Percentiles rank a stretch among this genome's conserved stretches.
phyloP scores from a whole-genome alignment of 139 green algal species.

The Chlorella sp. region DNA sequence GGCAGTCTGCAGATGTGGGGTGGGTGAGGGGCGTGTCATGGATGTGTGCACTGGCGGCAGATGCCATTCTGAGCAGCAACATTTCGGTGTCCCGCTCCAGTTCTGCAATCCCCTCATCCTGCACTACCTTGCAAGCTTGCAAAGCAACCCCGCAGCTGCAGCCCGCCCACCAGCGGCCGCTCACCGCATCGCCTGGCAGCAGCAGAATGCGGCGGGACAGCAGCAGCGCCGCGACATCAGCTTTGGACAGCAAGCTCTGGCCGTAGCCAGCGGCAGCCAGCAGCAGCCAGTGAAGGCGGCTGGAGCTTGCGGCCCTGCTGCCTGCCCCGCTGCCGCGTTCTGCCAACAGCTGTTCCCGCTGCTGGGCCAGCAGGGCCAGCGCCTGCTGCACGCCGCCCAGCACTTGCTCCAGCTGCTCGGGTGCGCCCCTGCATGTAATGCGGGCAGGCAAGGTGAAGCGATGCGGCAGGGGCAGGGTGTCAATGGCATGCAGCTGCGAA shows the following conservation, averaged over 20 bases:
- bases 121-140: too few species aligned
- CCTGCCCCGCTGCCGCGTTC: background rate
- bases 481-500: too few species aligned
- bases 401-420: conserved; percentile 4
- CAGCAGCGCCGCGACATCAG: conserved; percentile 47
- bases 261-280: conserved; percentile 34
- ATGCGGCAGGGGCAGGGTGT: too few species aligned
- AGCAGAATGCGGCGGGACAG: conserved; percentile 46
- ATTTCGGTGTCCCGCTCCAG: too few species aligned
- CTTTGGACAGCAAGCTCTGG: conserved; percentile 24
- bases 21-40: too few species aligned
- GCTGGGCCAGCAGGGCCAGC: conserved; percentile 1
- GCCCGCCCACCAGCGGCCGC: background rate
- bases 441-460: too few species aligned
- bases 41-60: too few species aligned
- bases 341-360: conserved; percentile 14
- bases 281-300: conserved; percentile 35
- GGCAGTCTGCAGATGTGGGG: too few species aligned
- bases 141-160: too few species aligned
- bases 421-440: background rate
- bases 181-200: background rate
- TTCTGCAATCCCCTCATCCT: too few species aligned
- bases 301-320: background rate
- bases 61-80: too few species aligned
- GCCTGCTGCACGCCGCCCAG: conserved; percentile 23